phyloP scores from a whole-genome alignment of 495 filamentous ascomycete genomes.

The Talaromyces nanjingensis region DNA sequence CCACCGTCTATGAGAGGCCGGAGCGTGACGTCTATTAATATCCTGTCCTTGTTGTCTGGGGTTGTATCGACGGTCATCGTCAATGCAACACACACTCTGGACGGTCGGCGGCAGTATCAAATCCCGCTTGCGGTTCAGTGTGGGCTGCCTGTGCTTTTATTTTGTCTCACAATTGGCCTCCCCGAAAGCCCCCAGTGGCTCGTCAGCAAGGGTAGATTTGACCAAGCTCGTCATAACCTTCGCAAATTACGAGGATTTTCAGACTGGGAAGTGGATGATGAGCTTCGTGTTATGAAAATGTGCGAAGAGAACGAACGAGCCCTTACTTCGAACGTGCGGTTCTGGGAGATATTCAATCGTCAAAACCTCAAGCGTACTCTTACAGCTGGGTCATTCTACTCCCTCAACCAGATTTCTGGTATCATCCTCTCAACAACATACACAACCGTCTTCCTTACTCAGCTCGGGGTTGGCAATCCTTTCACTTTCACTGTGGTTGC shows the following conservation, averaged over 20 bases:
- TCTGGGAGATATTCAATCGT: slow-evolving; percentile 32
- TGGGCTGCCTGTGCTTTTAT: slow-evolving; percentile 22
- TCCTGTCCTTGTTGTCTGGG: slow-evolving; percentile 27
- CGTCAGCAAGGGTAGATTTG: slow-evolving; percentile 41
- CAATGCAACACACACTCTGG: slow-evolving; percentile 20
- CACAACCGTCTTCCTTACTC: slow-evolving; percentile 28
- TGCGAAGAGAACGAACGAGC: slow-evolving; percentile 23
- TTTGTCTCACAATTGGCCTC: slow-evolving; percentile 29
- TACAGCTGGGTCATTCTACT: slow-evolving; percentile 31
- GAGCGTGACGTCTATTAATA: slow-evolving; percentile 30
- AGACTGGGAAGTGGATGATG: slow-evolving; percentile 23
- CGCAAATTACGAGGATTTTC: slow-evolving; percentile 30
- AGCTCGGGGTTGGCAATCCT: slow-evolving; percentile 22
- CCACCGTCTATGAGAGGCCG: slow-evolving; percentile 30
- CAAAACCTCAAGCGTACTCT: slow-evolving; percentile 28
- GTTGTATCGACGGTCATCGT: slow-evolving; percentile 30
- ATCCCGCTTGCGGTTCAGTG: slow-evolving; percentile 31
- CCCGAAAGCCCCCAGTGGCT: slow-evolving; percentile 61
- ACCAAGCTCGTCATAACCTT: slow-evolving; percentile 23
- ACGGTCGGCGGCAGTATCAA: slow-evolving; percentile 19
- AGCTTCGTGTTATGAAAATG: slow-evolving; percentile 24
- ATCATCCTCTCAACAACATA: slow-evolving; percentile 35
- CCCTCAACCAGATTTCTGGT: slow-evolving; percentile 33
- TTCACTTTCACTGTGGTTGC: slow-evolving; percentile 30
- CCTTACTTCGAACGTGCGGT: slow-evolving; percentile 19